These are phyloP conservation scores for Globisporangium spinosum DNA, from an alignment of 352 stramenopile species.

Conservation along the genomic window DNA sequence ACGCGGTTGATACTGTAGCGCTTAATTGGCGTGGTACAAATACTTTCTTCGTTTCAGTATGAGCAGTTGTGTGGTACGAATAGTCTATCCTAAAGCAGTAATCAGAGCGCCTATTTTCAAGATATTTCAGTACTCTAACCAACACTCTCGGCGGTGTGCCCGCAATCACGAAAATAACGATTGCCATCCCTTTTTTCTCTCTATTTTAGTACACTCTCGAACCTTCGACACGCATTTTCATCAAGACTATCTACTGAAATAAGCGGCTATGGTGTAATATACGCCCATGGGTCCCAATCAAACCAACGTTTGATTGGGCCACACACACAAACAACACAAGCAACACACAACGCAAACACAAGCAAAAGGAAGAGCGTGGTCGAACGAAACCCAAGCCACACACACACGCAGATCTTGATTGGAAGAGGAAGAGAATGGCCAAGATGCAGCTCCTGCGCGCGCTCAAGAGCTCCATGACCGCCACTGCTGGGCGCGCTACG, in stretches of 20 bases:
- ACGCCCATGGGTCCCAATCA: not conserved
- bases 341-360: not conserved
- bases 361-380: not conserved
- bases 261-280: not conserved
- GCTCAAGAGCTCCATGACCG: not conserved
- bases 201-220: not conserved
- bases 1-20: not conserved
- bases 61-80: too few species aligned
- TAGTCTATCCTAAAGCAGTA: not conserved
- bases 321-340: not conserved
- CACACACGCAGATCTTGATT: not conserved
- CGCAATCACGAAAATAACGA: too few species aligned
- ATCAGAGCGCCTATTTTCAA: not conserved
- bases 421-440: not conserved
- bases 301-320: not conserved
- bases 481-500: too few species aligned
- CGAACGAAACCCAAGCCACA: not conserved
- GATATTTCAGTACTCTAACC: not conserved
- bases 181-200: too few species aligned
- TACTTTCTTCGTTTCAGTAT: too few species aligned
- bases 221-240: not conserved
- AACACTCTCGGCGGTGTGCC: too few species aligned
- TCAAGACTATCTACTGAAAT: not conserved
- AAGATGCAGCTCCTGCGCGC: constrained; percentile 7
- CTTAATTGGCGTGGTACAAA: not conserved